phyloP scores from a whole-genome alignment of 1,284 basidiomycete species.

The Bondarzewia mesenterica region DNA sequence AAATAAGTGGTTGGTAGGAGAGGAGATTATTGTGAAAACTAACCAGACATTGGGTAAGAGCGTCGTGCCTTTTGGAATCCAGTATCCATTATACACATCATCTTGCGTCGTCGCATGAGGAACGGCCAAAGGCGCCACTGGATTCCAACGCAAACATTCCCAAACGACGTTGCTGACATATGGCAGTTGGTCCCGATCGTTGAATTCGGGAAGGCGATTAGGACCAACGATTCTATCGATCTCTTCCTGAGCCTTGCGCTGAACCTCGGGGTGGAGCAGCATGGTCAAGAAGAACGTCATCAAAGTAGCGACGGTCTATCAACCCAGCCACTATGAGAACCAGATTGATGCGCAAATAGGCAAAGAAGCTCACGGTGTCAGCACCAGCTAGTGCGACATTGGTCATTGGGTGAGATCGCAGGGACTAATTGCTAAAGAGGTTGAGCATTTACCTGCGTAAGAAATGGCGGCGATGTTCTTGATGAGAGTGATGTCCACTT shows the following conservation, averaged over 20 bases:
- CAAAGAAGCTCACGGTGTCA: slow-evolving; percentile 14
- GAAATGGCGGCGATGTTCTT: not conserved
- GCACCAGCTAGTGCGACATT: slow-evolving; percentile 12
- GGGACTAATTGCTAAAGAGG: slow-evolving; percentile 5
- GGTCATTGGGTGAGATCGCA: not conserved
- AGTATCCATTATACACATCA: slow-evolving; percentile 7
- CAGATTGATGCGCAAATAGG: too few relatives aligned
- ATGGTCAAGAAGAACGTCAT: slow-evolving; percentile 4
- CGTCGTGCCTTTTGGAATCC: slow-evolving; percentile 1
- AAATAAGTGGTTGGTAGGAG: not conserved
- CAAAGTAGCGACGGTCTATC: not conserved
- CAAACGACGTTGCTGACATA: slow-evolving; percentile 1
- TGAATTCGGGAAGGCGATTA: slow-evolving; percentile 5
- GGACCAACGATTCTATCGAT: slow-evolving; percentile 1
- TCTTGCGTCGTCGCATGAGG: not conserved
- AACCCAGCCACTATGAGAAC: not conserved
- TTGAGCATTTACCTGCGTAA: slow-evolving; percentile 12
- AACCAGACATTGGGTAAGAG: not conserved
- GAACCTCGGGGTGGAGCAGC: slow-evolving; percentile 6
- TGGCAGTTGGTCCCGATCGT: slow-evolving; percentile 1
- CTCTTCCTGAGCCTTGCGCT: slow-evolving; percentile 4
- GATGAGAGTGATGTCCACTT: not conserved
- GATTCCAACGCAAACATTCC: not conserved
- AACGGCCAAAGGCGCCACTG: not conserved
- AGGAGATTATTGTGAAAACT: not conserved